phyloP scores from a whole-genome alignment of 768 basidiomycete species.

The Podaxis sp. region DNA sequence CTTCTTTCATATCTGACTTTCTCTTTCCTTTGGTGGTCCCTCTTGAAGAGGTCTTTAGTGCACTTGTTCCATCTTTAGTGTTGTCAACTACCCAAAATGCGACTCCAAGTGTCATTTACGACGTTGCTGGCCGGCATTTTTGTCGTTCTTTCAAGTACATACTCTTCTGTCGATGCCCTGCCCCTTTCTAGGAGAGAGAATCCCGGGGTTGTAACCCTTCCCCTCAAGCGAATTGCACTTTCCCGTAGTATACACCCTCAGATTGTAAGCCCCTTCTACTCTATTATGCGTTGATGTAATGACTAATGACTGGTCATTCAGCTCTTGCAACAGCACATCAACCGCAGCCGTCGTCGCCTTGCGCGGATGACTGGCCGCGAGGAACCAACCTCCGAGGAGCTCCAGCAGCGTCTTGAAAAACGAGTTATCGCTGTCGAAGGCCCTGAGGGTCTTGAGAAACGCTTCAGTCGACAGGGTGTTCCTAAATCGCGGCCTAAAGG shows the following conservation, averaged over 20 bases:
- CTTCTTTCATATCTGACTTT: conserved; percentile 15
- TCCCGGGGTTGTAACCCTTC: conserved; percentile 34
- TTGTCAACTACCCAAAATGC: conserved; percentile 35
- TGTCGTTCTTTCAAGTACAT: conserved; percentile 31
- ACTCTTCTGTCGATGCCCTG: conserved; percentile 32
- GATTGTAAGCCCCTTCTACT: conserved; percentile 26
- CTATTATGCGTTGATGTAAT: neutral
- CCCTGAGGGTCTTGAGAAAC: conserved; percentile 25
- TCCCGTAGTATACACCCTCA: conserved; percentile 23
- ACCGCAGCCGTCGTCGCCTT: conserved; percentile 47
- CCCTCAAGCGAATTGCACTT: conserved; percentile 35
- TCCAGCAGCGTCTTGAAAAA: conserved; percentile 33
- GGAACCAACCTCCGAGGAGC: conserved; percentile 30
- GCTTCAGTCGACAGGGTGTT: conserved; percentile 22
- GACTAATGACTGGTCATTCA: conserved; percentile 21
- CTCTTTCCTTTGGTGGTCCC: conserved; percentile 20
- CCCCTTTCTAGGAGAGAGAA: conserved; percentile 30
- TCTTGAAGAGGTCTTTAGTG: conserved; percentile 13
- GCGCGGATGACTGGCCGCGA: conserved; percentile 52
- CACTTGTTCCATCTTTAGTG: neutral
- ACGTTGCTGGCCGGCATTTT: conserved; percentile 51
- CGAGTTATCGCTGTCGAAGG: conserved; percentile 33
- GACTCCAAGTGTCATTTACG: conserved; percentile 45
- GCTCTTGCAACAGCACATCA: conserved; percentile 59
- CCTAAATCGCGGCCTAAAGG: conserved; percentile 12